Conservation (phyloP, 1,139 yeast species). For the Hemisphaericaspora xylanilytica region DNA sequence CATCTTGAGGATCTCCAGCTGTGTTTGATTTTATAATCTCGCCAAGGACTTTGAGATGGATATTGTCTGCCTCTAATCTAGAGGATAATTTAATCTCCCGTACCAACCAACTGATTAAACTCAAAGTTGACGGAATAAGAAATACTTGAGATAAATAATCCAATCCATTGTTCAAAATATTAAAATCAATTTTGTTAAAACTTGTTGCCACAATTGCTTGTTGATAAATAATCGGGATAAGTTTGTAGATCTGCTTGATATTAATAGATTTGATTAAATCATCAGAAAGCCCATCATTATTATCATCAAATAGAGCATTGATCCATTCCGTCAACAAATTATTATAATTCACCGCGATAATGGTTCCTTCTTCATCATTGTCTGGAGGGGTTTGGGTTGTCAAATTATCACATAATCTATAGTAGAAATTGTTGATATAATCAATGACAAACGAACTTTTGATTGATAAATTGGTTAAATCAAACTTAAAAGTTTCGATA, state of each 20-base stretch:
- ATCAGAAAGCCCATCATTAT: slow-evolving; percentile 81
- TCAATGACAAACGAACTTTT: slow-evolving; percentile 34
- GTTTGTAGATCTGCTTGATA: slow-evolving; percentile 62
- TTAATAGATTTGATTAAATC: slow-evolving; percentile 67
- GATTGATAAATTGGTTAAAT: slow-evolving; percentile 24
- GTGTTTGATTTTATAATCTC: slow-evolving; percentile 26
- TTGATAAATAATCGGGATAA: slow-evolving; percentile 72
- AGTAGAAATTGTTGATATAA: slow-evolving; percentile 35
- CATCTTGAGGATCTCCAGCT: slow-evolving; percentile 14
- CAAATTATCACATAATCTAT: slow-evolving; percentile 32
- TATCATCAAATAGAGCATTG: slow-evolving; percentile 67
- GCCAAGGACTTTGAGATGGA: slow-evolving; percentile 18
- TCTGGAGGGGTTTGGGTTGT: slow-evolving; percentile 18
- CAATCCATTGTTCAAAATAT: slow-evolving; percentile 38
- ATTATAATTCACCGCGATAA: slow-evolving; percentile 36
- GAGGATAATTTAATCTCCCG: slow-evolving; percentile 15
- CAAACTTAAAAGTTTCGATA: slow-evolving; percentile 43
- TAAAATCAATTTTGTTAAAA: slow-evolving; percentile 43
- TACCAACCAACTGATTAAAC: slow-evolving; percentile 35
- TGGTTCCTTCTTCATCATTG: slow-evolving; percentile 27
- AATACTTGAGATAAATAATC: slow-evolving; percentile 46
- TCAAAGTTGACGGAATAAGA: slow-evolving; percentile 38
- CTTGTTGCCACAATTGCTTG: slow-evolving; percentile 68
- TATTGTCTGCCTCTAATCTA: slow-evolving; percentile 10
- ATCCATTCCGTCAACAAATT: slow-evolving; percentile 74